phyloP scores from a whole-genome alignment of 306 rosid genomes.

The apple (Malus domestica) region ASM211411v1 NC_041800.1:22368733-22369232 shows the following conservation, averaged over 20 bases:
- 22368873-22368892: conserved; percentile 22
- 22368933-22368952: conserved; percentile 66
- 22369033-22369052: conserved; percentile 76
- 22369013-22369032: conserved; percentile 76
- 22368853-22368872: conserved; percentile 29
- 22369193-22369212: conserved; percentile 77
- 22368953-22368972: conserved; percentile 92
- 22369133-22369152: conserved; percentile 11
- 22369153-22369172: conserved; percentile 78
- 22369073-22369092: conserved; percentile 1
- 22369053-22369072: neutral
- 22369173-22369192: conserved; percentile 59
- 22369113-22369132: neutral
- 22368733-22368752: conserved; percentile 69
- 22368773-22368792: conserved; percentile 79
- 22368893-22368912: conserved; percentile 67
- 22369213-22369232: conserved; percentile 86
- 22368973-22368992: conserved; percentile 90
- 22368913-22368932: conserved; percentile 55
- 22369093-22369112: neutral
- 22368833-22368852: conserved; percentile 74
- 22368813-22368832: conserved; percentile 43
- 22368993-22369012: conserved; percentile 66
- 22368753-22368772: conserved; percentile 60
- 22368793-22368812: conserved; percentile 69